Evolutionary conservation across 495 filamentous ascomycete species (phyloP), one percentile per base, ranked within the genome.

Genomic region (Pyronema omphalodes): DNA sequence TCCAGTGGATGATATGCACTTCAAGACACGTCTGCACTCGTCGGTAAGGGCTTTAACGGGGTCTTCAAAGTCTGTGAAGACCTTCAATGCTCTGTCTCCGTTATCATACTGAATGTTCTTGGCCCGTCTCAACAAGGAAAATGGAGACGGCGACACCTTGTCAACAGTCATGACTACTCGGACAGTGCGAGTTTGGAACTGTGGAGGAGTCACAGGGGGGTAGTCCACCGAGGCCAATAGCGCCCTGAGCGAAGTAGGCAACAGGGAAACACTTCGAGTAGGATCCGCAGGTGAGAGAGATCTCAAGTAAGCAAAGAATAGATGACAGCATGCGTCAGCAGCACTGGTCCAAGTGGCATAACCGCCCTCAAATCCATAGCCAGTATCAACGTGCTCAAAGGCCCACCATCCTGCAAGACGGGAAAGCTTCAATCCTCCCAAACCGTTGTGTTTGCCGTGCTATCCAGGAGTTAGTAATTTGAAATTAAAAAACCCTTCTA

Each of bases 371-470:
- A 96, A 98, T n/a, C 93, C 93, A 67, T 80, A 88, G 48, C 81
- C 83, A 8, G 74, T 74, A 61, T 96, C 88, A 9, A 67, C 74
- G 58, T 91, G 84, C 62, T 94, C 93, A 68, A 98, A 98, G 0
- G 91, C 89, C 91, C 91, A 98, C 91, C 91, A 98, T 53, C 89
- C 87, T 33, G 93, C 91, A 71, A 94, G 83, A 55, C 91, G 76
- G 5, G 91, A 96, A 37, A 98, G 74, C 67, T 98, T 96, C 47
- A 93, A 76, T 5, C 93, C 91, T 50, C 87, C 86, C 55, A 96
- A 75, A 7, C 91, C 91, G 69, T 98, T 98, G 9, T 75, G 81
- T 69, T 96, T 96, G 37, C 84, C 86, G 63, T 94, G 84, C 39
- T 41, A 1, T 80, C 23, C 23, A 29, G 23, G 23, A 29, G 23